A percentile compares a stretch with the other conserved stretches of the same genome.
Evolutionary conservation across 139 green algal genomes (phyloP).

Genomic region (Micractinium conductrix): DNA sequence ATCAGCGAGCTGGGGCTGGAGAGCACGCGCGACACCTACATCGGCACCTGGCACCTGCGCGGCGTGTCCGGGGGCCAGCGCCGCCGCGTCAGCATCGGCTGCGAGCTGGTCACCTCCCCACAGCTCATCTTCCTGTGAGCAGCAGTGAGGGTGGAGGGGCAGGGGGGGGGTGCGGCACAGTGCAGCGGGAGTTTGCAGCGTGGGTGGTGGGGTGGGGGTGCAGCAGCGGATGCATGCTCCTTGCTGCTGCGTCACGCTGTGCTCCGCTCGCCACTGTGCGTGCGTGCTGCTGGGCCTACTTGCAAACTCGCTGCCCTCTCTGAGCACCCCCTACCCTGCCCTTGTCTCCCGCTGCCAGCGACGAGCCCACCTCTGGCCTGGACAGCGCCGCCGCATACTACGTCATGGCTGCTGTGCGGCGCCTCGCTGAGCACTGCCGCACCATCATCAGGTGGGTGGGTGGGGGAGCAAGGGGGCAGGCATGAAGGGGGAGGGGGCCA

Average conservation of each 20-base stretch:
- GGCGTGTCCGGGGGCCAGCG: slow-evolving; percentile 72
- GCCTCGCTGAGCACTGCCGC: slow-evolving; percentile 54
- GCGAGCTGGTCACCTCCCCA: slow-evolving; percentile 79
- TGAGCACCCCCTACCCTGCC: neutral
- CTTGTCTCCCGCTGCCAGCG: slow-evolving; percentile 47
- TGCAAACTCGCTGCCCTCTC: no score
- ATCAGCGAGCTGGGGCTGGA: slow-evolving; percentile 57
- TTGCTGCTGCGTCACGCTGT: no score
- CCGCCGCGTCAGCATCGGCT: slow-evolving; percentile 76
- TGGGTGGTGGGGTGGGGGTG: no score
- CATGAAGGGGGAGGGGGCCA: no score
- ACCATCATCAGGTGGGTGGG: slow-evolving; percentile 57
- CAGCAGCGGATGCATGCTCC: no score
- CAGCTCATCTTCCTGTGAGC: slow-evolving; percentile 77
- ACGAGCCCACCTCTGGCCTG: slow-evolving; percentile 48
- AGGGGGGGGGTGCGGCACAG: no score
- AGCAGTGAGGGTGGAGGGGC: no score
- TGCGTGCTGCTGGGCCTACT: no score
- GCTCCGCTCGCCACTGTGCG: no score
- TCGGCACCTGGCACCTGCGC: slow-evolving; percentile 40
- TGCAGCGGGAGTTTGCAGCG: no score
- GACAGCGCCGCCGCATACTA: slow-evolving; percentile 72
- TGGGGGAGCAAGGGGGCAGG: no score
- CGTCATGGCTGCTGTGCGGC: slow-evolving; percentile 55
- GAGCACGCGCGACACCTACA: slow-evolving; percentile 46